These are phyloP conservation scores for Astragalus glycyphyllos DNA, from an alignment of 306 rosid genomes.

Conservation along the genomic window DNA sequence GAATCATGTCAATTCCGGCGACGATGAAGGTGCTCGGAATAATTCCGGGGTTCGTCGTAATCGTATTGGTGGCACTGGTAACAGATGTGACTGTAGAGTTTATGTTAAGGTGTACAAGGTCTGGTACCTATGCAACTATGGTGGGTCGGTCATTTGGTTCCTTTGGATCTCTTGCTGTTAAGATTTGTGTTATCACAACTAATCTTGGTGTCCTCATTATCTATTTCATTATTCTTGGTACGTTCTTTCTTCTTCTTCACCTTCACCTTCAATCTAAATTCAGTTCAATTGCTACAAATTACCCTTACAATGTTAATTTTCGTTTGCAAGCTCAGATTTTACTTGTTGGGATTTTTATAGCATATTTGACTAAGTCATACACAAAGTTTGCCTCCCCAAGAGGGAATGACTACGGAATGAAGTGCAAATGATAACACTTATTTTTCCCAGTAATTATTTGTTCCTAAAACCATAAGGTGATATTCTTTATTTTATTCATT, in stretches of 20 bases:
- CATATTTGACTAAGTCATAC: not conserved
- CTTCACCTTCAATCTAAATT: not conserved
- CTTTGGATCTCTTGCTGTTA: slow-evolving; percentile 51
- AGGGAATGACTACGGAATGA: not conserved
- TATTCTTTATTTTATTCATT: no score
- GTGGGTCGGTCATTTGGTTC: slow-evolving; percentile 60
- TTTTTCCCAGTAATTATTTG: no score
- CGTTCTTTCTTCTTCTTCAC: slow-evolving; percentile 11
- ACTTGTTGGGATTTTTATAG: not conserved
- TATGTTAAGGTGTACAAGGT: slow-evolving; percentile 55
- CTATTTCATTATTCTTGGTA: slow-evolving; percentile 64
- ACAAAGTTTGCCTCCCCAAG: not conserved
- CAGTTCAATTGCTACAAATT: not conserved
- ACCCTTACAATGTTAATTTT: no score
- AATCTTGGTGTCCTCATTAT: slow-evolving; percentile 63
- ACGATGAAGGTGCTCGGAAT: slow-evolving; percentile 64
- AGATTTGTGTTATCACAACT: slow-evolving; percentile 59
- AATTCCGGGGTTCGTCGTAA: slow-evolving; percentile 55
- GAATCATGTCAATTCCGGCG: slow-evolving; percentile 75
- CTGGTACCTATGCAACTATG: slow-evolving; percentile 63
- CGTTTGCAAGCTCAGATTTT: not conserved
- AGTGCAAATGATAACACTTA: no score
- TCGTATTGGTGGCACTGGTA: slow-evolving; percentile 50
- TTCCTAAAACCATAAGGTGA: no score
- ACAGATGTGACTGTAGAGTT: slow-evolving; percentile 65